These are phyloP conservation scores for Hymenoscyphus albidus DNA, from an alignment of 2,329 filamentous ascomycete genomes.

Conservation along the genomic window DNA sequence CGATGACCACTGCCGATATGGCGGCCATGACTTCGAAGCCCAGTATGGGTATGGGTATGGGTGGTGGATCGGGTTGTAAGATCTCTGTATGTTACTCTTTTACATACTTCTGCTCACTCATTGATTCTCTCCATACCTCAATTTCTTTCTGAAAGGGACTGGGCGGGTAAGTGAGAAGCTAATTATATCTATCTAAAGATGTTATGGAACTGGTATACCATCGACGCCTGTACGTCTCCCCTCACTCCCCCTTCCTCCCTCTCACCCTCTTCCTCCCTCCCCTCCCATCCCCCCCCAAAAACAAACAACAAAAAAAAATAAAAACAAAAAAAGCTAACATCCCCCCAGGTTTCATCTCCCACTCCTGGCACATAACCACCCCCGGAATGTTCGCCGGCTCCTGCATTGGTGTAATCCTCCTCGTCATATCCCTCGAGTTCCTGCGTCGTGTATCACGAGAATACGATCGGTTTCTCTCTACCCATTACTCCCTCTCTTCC, in stretches of 20 bases:
- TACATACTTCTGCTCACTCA: no score
- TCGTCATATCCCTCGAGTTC: constrained; percentile 68
- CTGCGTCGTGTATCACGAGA: constrained; percentile 68
- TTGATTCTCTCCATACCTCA: not conserved
- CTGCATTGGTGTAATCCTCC: constrained; percentile 71
- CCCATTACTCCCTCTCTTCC: constrained; percentile 35
- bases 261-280: not conserved
- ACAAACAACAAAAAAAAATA: not conserved
- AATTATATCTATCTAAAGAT: constrained; percentile 47
- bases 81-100: constrained; percentile 10
- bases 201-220: constrained; percentile 76
- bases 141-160: not conserved
- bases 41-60: constrained; percentile 19
- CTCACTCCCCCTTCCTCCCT: not conserved
- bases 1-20: constrained; percentile 10
- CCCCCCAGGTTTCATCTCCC: constrained; percentile 56
- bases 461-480: constrained; percentile 64
- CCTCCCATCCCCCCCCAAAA: not conserved
- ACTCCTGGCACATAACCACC: constrained; percentile 66
- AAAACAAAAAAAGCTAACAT: not conserved
- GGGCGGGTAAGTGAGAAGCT: not conserved
- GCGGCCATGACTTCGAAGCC: constrained; percentile 5
- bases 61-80: constrained; percentile 8
- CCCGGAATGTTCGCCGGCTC: constrained; percentile 71
- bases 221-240: constrained; percentile 54